Conservation (phyloP, 2,329 filamentous ascomycete genomes). For the Xylariaceae sp. region DNA sequence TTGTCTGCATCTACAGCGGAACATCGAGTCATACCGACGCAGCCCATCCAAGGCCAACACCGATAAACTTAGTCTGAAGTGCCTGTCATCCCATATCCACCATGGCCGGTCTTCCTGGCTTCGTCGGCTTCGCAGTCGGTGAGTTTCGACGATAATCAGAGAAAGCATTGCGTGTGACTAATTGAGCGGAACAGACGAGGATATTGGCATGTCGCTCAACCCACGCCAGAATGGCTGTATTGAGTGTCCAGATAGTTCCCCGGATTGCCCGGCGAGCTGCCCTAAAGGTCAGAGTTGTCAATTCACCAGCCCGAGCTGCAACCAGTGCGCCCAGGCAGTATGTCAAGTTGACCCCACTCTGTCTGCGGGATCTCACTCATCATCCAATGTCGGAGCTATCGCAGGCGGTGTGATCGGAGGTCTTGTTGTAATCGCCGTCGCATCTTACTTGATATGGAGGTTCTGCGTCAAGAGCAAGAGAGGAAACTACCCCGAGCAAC, state of each 20-base stretch:
- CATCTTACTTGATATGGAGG: conserved; percentile 80
- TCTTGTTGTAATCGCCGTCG: conserved; percentile 66
- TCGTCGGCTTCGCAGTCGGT: conserved; percentile 28
- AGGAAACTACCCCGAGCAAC: conserved; percentile 55
- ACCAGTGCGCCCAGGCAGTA: conserved; percentile 43
- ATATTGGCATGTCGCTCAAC: conserved; percentile 29
- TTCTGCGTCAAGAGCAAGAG: conserved; percentile 81
- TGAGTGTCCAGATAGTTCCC: conserved; percentile 39
- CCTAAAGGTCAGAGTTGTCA: conserved; percentile 39
- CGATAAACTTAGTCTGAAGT: too few species aligned
- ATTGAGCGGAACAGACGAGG: conserved; percentile 20
- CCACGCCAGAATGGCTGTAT: conserved; percentile 43
- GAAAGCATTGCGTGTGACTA: conserved; percentile 8
- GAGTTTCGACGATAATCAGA: conserved; percentile 11
- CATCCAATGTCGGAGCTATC: conserved; percentile 75
- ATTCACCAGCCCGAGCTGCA: conserved; percentile 43
- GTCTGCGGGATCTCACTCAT: conserved; percentile 26
- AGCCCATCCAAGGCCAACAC: too few species aligned
- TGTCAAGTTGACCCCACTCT: conserved; percentile 35
- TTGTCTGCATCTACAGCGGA: too few species aligned
- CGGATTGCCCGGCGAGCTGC: conserved; percentile 44
- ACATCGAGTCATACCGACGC: too few species aligned
- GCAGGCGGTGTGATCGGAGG: conserved; percentile 89
- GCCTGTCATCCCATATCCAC: too few species aligned
- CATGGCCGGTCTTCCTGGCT: conserved; percentile 28